phyloP scores from a whole-genome alignment of 2,329 filamentous ascomycete genomes.

The Alternaria conjuncta region DNA sequence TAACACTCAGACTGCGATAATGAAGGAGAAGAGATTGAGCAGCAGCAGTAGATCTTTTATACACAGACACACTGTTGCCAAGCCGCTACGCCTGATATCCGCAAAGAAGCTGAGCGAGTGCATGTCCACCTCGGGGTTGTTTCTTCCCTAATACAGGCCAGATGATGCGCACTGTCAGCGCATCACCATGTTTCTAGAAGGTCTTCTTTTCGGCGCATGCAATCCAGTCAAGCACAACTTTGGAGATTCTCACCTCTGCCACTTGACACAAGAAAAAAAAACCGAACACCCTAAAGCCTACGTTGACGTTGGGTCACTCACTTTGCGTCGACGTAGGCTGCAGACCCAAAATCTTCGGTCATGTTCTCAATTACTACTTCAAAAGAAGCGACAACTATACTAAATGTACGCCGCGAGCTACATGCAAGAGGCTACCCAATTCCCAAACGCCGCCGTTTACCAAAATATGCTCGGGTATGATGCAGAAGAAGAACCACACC shows the following conservation, averaged over 20 bases:
- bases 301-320: neutral
- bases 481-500: conserved; percentile 1
- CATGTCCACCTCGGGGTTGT: neutral
- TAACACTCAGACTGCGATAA: neutral
- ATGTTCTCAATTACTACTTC: neutral
- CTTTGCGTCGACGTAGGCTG: no score
- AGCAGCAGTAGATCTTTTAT: neutral
- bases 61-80: neutral
- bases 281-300: neutral
- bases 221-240: neutral
- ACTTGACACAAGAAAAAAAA: no score
- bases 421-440: neutral
- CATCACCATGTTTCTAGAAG: neutral
- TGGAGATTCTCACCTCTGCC: neutral
- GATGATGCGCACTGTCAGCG: neutral
- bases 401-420: neutral
- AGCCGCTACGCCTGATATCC: neutral
- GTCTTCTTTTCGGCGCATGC: neutral
- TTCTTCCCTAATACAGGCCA: neutral
- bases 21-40: neutral
- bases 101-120: neutral
- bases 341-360: neutral
- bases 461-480: conserved; percentile 1
- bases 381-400: neutral
- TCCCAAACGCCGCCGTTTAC: neutral